These are phyloP conservation scores for Kwoniella heveanensis DNA, from an alignment of 768 basidiomycete genomes.

Conservation along the genomic window DNA sequence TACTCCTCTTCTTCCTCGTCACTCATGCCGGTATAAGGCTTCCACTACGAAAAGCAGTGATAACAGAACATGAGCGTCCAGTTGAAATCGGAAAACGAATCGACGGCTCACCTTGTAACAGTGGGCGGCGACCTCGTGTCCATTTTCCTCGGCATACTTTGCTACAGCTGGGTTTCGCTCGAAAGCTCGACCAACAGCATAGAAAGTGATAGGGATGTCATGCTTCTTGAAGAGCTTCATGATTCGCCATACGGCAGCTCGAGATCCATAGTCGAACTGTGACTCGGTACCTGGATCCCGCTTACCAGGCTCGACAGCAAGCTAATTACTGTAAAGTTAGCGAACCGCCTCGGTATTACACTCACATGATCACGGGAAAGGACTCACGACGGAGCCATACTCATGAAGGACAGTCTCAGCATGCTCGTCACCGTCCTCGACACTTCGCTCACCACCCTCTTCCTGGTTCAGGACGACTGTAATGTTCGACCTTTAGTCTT, in stretches of 20 bases:
- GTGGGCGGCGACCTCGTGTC: conserved; percentile 40
- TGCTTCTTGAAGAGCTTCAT: conserved; percentile 43
- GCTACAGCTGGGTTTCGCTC: conserved; percentile 39
- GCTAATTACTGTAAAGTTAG: too few species aligned
- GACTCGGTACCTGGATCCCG: conserved; percentile 35
- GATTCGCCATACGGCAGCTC: conserved; percentile 49
- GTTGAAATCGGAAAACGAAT: too few species aligned
- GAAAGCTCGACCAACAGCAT: conserved; percentile 48
- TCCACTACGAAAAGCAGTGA: too few species aligned
- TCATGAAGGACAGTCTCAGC: conserved; percentile 38
- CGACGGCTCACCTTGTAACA: conserved; percentile 28
- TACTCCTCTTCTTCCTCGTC: conserved; percentile 40
- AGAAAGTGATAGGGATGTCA: conserved; percentile 50
- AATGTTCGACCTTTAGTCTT: not conserved
- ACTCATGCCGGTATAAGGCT: conserved; percentile 22
- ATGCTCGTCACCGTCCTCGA: conserved; percentile 32
- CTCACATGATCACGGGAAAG: too few species aligned
- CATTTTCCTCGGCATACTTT: conserved; percentile 37
- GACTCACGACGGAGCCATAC: conserved; percentile 25
- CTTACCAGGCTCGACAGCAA: conserved; percentile 22
- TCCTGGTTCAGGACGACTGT: conserved; percentile 29
- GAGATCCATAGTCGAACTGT: conserved; percentile 49
- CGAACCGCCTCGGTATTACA: too few species aligned
- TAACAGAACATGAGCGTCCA: not conserved
- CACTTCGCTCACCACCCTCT: conserved; percentile 34